phyloP scores from a whole-genome alignment of 2,329 filamentous ascomycete genomes.

The Cytospora schulzeri region DNA sequence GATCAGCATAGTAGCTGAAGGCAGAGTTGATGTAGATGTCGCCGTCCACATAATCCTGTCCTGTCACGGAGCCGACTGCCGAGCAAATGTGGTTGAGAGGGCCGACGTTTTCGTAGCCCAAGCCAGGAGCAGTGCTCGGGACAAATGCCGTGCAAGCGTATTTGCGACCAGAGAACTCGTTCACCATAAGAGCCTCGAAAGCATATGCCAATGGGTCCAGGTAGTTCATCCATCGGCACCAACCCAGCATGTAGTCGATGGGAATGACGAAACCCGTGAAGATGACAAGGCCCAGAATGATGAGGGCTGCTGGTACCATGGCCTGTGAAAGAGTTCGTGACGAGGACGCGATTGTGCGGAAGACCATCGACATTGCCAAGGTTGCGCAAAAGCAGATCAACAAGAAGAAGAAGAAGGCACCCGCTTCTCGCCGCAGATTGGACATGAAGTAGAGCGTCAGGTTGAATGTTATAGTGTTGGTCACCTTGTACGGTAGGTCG shows the following conservation, averaged over 20 bases:
- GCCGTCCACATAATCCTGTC: conserved; percentile 55
- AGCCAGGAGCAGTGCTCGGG: conserved; percentile 43
- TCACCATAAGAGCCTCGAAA: conserved; percentile 80
- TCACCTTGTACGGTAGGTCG: conserved; percentile 81
- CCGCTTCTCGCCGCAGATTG: conserved; percentile 72
- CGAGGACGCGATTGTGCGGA: conserved; percentile 76
- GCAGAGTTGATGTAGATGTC: conserved; percentile 56
- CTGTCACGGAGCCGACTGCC: conserved; percentile 59
- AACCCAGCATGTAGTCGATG: conserved; percentile 71
- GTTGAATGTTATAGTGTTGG: conserved; percentile 78
- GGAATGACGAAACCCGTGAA: conserved; percentile 72
- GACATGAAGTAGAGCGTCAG: conserved; percentile 85
- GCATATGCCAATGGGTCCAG: conserved; percentile 78
- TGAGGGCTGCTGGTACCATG: conserved; percentile 60
- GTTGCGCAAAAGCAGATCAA: conserved; percentile 74
- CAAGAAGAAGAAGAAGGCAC: conserved; percentile 83
- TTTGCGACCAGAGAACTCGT: conserved; percentile 72
- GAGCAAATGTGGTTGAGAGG: conserved; percentile 56
- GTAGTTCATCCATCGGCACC: conserved; percentile 84
- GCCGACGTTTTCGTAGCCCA: conserved; percentile 41
- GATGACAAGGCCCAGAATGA: conserved; percentile 68
- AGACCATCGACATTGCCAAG: conserved; percentile 82
- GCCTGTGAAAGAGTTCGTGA: conserved; percentile 71
- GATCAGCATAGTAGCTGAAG: conserved; percentile 58
- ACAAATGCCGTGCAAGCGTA: conserved; percentile 57